Evolutionary conservation across 2,329 filamentous ascomycete genomes (phyloP).

Genomic region (Microdochium bolleyi): DNA sequence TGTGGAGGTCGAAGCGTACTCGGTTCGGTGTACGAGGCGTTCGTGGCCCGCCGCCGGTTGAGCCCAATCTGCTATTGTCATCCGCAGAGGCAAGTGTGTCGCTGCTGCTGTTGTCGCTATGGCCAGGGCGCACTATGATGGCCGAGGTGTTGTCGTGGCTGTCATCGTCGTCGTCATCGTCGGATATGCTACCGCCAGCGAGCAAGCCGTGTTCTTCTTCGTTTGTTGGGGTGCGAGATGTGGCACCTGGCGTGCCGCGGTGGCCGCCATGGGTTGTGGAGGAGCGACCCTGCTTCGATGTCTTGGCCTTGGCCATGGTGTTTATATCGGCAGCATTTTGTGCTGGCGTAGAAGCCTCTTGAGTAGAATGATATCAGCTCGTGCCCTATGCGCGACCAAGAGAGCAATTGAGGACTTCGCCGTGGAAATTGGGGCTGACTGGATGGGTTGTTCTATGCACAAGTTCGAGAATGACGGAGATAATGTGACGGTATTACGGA

Average conservation of each 20-base stretch:
- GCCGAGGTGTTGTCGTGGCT: slow-evolving; percentile 6
- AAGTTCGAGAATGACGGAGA: not conserved
- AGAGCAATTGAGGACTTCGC: not conserved
- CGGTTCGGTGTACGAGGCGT: slow-evolving; percentile 55
- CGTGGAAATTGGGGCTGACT: not conserved
- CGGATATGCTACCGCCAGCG: slow-evolving; percentile 13
- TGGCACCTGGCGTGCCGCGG: slow-evolving; percentile 6
- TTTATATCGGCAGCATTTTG: slow-evolving; percentile 1
- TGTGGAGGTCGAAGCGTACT: slow-evolving; percentile 50
- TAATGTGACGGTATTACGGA: not conserved
- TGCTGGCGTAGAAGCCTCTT: not conserved
- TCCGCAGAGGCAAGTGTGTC: slow-evolving; percentile 1
- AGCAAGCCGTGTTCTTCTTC: slow-evolving; percentile 31
- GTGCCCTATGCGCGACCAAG: too few relatives aligned
- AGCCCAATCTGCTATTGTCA: not conserved
- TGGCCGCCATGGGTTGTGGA: slow-evolving; percentile 4
- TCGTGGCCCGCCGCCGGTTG: slow-evolving; percentile 5
- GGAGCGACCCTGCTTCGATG: slow-evolving; percentile 25
- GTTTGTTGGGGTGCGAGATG: slow-evolving; percentile 14
- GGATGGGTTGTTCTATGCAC: not conserved
- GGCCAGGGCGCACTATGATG: slow-evolving; percentile 15
- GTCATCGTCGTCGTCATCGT: slow-evolving; percentile 15
- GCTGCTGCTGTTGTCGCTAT: slow-evolving; percentile 2
- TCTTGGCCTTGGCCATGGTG: slow-evolving; percentile 40
- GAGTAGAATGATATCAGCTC: not conserved